Conservation (phyloP, 148 eudicot species). For the Linanthus parryae region DNA sequence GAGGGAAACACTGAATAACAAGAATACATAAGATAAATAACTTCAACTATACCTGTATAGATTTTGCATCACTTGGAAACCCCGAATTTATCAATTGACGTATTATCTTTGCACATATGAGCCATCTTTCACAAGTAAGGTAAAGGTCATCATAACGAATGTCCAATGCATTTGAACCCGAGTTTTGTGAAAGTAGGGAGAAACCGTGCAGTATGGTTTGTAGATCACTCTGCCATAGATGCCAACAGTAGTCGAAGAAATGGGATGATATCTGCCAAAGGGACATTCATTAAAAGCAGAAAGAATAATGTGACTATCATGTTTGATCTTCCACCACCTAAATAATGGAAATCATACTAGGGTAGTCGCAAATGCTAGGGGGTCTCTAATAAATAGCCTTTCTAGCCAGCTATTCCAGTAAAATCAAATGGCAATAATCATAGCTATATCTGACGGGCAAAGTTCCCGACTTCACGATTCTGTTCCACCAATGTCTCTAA, state of each 20-base stretch:
- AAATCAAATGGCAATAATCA: too few species aligned
- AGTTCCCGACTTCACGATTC: too few species aligned
- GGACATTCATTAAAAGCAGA: conserved; percentile 14
- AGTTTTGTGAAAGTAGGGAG: conserved; percentile 46
- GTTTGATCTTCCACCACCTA: too few species aligned
- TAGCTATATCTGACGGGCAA: too few species aligned
- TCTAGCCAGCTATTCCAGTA: too few species aligned
- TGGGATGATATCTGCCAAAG: conserved; percentile 89
- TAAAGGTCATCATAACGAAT: conserved; percentile 62
- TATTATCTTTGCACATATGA: conserved; percentile 80
- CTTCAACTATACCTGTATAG: conserved; percentile 57
- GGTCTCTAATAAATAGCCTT: too few species aligned
- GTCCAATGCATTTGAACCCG: conserved; percentile 33
- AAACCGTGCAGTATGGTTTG: conserved; percentile 69
- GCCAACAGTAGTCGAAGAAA: conserved; percentile 96
- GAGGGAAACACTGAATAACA: not conserved
- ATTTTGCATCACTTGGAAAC: conserved; percentile 75
- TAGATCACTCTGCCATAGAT: conserved; percentile 91
- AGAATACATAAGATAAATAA: not conserved
- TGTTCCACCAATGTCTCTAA: too few species aligned
- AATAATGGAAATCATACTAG: too few species aligned
- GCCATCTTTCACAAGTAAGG: conserved; percentile 91
- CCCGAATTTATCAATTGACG: conserved; percentile 78
- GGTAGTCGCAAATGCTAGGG: too few species aligned
- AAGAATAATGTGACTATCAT: too few species aligned